Percentiles rank a stretch among this genome's conserved stretches.
These are phyloP conservation scores for Aspergillus sp. DNA, from an alignment of 2,329 filamentous ascomycete species.

Conservation along the genomic window DNA sequence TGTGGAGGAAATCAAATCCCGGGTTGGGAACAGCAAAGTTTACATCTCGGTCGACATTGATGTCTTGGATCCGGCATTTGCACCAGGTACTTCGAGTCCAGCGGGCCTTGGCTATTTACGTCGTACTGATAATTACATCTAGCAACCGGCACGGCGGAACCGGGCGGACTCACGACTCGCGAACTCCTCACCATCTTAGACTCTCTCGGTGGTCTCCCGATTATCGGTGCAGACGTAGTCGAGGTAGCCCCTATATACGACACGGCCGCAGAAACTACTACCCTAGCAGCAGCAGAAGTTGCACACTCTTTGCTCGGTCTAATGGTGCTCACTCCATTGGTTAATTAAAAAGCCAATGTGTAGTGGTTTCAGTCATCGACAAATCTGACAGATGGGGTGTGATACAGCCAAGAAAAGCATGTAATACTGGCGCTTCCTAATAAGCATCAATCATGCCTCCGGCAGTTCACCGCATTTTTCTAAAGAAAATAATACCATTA, in stretches of 20 bases:
- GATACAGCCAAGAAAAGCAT: too few species aligned
- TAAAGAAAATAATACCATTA: too few species aligned
- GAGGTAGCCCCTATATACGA: conserved; percentile 60
- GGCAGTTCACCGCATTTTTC: too few species aligned
- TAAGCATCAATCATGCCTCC: too few species aligned
- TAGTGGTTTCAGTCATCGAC: not conserved
- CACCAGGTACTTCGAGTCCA: conserved; percentile 38
- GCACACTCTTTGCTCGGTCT: conserved; percentile 51
- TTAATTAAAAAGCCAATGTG: not conserved
- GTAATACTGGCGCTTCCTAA: too few species aligned
- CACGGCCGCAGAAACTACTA: conserved; percentile 54
- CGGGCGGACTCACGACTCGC: conserved; percentile 56
- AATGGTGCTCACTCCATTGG: conserved; percentile 24
- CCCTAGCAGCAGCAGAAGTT: conserved; percentile 56
- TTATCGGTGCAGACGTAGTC: conserved; percentile 57
- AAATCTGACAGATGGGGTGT: too few species aligned
- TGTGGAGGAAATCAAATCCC: conserved; percentile 48
- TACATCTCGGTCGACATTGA: conserved; percentile 60
- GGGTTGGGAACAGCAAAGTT: conserved; percentile 50
- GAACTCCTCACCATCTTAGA: conserved; percentile 57
- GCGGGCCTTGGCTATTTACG: not conserved
- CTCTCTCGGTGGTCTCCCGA: conserved; percentile 50
- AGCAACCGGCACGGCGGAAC: conserved; percentile 57
- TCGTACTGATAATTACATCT: not conserved
- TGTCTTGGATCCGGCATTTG: conserved; percentile 57